phyloP scores from a whole-genome alignment of 2,329 filamentous ascomycete species.

The Calycina marina region DNA sequence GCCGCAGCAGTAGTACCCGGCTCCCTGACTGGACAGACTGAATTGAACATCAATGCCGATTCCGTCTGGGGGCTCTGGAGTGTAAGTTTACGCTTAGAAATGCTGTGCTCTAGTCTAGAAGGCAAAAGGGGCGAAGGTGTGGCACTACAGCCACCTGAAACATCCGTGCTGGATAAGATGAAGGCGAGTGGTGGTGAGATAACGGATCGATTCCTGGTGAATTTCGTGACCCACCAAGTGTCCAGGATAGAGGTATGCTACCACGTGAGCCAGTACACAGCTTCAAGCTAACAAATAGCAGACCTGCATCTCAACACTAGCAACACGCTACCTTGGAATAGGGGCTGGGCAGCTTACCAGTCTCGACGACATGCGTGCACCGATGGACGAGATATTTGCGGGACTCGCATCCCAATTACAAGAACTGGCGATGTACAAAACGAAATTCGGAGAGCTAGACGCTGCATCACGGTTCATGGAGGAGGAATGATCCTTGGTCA shows the following conservation, averaged over 20 bases:
- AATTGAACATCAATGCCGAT: conserved; percentile 67
- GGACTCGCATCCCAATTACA: conserved; percentile 45
- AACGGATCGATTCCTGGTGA: conserved; percentile 74
- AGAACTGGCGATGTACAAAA: conserved; percentile 47
- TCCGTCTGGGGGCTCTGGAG: conserved; percentile 74
- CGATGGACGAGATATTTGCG: conserved; percentile 59
- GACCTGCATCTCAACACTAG: conserved; percentile 69
- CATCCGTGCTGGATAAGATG: conserved; percentile 63
- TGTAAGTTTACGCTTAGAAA: conserved; percentile 77
- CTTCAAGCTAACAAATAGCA: conserved; percentile 24
- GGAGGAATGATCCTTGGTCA: too few species aligned
- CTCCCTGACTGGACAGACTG: conserved; percentile 45
- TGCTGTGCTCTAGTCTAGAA: conserved; percentile 83
- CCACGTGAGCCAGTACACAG: conserved; percentile 6
- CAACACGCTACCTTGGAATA: conserved; percentile 63
- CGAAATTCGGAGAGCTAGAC: conserved; percentile 13
- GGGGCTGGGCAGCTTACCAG: conserved; percentile 47
- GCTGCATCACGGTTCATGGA: too few species aligned
- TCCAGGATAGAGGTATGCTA: conserved; percentile 74
- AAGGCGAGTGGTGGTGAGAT: conserved; percentile 66
- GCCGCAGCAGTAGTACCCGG: conserved; percentile 33
- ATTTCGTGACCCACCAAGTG: conserved; percentile 89
- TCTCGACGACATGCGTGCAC: conserved; percentile 59
- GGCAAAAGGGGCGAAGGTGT: conserved; percentile 36
- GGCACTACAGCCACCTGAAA: conserved; percentile 64